phyloP scores from a whole-genome alignment of 768 basidiomycete species.

The Mycena pura region DNA sequence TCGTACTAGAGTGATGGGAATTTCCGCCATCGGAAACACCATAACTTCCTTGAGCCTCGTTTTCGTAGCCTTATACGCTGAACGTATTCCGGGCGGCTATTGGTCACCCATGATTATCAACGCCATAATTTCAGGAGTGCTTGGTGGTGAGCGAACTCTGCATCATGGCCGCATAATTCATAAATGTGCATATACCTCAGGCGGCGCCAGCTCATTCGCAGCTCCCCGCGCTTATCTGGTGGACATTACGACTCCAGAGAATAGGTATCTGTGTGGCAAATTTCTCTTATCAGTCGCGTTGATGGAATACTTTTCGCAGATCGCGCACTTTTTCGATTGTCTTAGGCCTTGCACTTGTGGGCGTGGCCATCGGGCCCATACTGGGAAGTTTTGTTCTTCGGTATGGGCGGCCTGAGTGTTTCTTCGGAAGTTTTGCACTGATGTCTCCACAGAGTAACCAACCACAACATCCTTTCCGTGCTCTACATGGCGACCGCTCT shows the following conservation, averaged over 20 bases:
- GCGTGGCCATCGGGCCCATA: slow-evolving; percentile 81
- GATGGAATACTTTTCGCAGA: slow-evolving; percentile 40
- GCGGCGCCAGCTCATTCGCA: slow-evolving; percentile 56
- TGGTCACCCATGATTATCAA: slow-evolving; percentile 78
- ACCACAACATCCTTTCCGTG: slow-evolving; percentile 61
- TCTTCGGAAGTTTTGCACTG: not conserved
- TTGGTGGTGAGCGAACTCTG: slow-evolving; percentile 64
- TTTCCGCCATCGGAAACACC: slow-evolving; percentile 67
- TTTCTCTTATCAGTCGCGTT: not conserved
- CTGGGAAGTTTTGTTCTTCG: slow-evolving; percentile 72
- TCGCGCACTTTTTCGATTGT: slow-evolving; percentile 69
- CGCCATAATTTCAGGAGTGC: slow-evolving; percentile 67
- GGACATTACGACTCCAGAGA: slow-evolving; percentile 63
- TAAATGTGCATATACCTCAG: slow-evolving; percentile 44
- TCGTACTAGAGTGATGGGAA: slow-evolving; percentile 66
- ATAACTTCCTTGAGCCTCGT: slow-evolving; percentile 71
- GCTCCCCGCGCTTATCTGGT: slow-evolving; percentile 71
- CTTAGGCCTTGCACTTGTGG: slow-evolving; percentile 72
- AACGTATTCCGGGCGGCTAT: slow-evolving; percentile 78
- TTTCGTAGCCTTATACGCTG: slow-evolving; percentile 63
- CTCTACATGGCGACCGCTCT: slow-evolving; percentile 70
- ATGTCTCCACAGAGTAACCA: slow-evolving; percentile 33
- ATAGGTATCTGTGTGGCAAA: slow-evolving; percentile 48
- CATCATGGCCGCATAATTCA: slow-evolving; percentile 1
- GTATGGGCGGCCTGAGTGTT: not conserved